phyloP scores from a whole-genome alignment of 2,329 filamentous ascomycete genomes.

The Madurella fahalii region DNA sequence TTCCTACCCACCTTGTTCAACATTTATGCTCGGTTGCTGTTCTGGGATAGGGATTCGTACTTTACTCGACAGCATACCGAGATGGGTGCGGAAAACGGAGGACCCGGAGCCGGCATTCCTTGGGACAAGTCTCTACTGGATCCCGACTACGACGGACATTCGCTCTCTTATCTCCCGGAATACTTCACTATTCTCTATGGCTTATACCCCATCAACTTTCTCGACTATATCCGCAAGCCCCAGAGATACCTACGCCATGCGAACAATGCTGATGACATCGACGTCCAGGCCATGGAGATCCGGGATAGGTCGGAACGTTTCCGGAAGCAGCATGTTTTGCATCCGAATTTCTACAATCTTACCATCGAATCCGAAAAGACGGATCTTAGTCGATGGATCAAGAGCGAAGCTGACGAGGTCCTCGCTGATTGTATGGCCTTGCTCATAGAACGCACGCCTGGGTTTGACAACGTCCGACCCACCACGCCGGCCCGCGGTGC shows the following conservation, averaged over 20 bases:
- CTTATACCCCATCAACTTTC: slow-evolving; percentile 79
- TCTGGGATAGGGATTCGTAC: slow-evolving; percentile 63
- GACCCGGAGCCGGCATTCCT: slow-evolving; percentile 31
- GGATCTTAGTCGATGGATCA: slow-evolving; percentile 73
- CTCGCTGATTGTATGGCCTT: slow-evolving; percentile 74
- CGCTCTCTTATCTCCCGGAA: slow-evolving; percentile 63
- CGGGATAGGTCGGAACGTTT: slow-evolving; percentile 71
- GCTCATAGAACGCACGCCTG: slow-evolving; percentile 34
- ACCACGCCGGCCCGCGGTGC: slow-evolving; percentile 8
- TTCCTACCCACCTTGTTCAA: slow-evolving; percentile 73
- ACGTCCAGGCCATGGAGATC: slow-evolving; percentile 74
- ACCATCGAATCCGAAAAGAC: slow-evolving; percentile 76
- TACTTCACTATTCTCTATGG: slow-evolving; percentile 83
- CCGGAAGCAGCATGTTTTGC: slow-evolving; percentile 66
- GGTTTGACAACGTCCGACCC: slow-evolving; percentile 1
- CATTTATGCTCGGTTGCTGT: slow-evolving; percentile 73
- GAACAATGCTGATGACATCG: slow-evolving; percentile 68
- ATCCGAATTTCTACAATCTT: slow-evolving; percentile 79
- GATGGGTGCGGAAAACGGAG: slow-evolving; percentile 37
- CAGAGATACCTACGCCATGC: slow-evolving; percentile 72
- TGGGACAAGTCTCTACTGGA: slow-evolving; percentile 66
- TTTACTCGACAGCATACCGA: slow-evolving; percentile 36
- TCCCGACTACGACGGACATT: slow-evolving; percentile 57
- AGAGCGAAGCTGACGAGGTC: slow-evolving; percentile 73
- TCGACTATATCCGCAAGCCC: slow-evolving; percentile 80